phyloP scores from a whole-genome alignment of 768 basidiomycete species.

The Serpula lacrymans region DNA sequence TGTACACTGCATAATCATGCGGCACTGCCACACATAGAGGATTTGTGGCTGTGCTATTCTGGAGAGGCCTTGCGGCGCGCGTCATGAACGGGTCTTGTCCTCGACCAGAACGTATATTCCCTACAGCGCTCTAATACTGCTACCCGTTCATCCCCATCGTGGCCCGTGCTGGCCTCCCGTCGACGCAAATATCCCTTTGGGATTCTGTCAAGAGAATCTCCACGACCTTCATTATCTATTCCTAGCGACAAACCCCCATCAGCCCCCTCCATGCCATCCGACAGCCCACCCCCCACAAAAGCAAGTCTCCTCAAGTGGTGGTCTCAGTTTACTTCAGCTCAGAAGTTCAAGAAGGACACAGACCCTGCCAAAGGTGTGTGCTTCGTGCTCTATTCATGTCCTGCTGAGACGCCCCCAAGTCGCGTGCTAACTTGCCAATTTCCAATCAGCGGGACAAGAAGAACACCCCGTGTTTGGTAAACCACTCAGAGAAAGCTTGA shows the following conservation, averaged over 20 bases:
- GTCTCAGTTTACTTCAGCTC: constrained; percentile 67
- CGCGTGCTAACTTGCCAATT: constrained; percentile 1
- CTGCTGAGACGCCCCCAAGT: constrained; percentile 2
- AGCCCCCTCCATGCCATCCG: constrained; percentile 23
- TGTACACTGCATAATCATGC: no score
- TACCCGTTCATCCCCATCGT: constrained; percentile 6
- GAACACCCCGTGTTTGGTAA: constrained; percentile 74
- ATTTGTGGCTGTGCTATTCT: neutral
- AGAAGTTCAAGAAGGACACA: constrained; percentile 56
- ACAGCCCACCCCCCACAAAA: constrained; percentile 40
- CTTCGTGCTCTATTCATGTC: constrained; percentile 2
- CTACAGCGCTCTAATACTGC: neutral
- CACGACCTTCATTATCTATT: neutral
- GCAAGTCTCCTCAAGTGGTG: constrained; percentile 79
- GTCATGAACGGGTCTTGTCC: neutral
- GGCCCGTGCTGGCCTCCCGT: constrained; percentile 13
- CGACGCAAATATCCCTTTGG: constrained; percentile 1
- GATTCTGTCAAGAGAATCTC: neutral
- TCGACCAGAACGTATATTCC: neutral
- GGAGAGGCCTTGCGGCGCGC: neutral
- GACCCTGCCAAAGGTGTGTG: constrained; percentile 43
- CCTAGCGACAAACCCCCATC: constrained; percentile 1
- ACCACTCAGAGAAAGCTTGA: constrained; percentile 78
- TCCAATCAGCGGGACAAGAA: constrained; percentile 25
- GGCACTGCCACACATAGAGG: no score